Percentiles rank a stretch among this genome's conserved stretches.
Conservation (phyloP, 768 basidiomycete genomes). For the Rhodotorula toruloides region DNA sequence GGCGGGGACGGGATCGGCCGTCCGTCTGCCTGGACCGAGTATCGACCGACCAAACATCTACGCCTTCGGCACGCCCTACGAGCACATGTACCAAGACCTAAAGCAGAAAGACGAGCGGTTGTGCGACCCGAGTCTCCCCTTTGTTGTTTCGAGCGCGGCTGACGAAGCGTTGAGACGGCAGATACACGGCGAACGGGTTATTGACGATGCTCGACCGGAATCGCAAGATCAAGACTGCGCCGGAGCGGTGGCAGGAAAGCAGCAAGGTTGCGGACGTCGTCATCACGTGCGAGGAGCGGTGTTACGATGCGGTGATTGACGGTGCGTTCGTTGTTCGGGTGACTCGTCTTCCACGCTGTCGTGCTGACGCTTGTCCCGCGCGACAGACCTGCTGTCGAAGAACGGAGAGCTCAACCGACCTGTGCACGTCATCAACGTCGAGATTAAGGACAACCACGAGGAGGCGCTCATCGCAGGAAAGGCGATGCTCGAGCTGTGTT, state of each 20-base stretch:
- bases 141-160: neutral
- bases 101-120: slow-evolving; percentile 71
- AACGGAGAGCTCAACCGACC: slow-evolving; percentile 90
- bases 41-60: slow-evolving; percentile 98
- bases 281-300: slow-evolving; percentile 97
- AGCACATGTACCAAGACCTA: slow-evolving; percentile 87
- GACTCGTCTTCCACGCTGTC: neutral
- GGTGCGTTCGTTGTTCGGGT: slow-evolving; percentile 55
- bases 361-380: too few species aligned
- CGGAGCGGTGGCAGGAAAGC: slow-evolving; percentile 95
- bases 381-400: slow-evolving; percentile 69
- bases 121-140: slow-evolving; percentile 52
- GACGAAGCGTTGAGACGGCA: slow-evolving; percentile 43
- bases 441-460: slow-evolving; percentile 99
- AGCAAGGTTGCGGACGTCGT: slow-evolving; percentile 87
- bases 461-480: slow-evolving; percentile 93
- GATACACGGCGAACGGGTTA: slow-evolving; percentile 88
- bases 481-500: slow-evolving; percentile 85
- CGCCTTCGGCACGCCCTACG: slow-evolving; percentile 92
- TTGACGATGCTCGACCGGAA: slow-evolving; percentile 96
- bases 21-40: slow-evolving; percentile 88
- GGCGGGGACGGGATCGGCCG: slow-evolving; percentile 92
- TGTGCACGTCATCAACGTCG: slow-evolving; percentile 93
- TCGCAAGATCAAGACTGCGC: slow-evolving; percentile 79
- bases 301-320: slow-evolving; percentile 97